Conservation (phyloP, 2,329 filamentous ascomycete species). For the Taxawa tesnikishii region DNA sequence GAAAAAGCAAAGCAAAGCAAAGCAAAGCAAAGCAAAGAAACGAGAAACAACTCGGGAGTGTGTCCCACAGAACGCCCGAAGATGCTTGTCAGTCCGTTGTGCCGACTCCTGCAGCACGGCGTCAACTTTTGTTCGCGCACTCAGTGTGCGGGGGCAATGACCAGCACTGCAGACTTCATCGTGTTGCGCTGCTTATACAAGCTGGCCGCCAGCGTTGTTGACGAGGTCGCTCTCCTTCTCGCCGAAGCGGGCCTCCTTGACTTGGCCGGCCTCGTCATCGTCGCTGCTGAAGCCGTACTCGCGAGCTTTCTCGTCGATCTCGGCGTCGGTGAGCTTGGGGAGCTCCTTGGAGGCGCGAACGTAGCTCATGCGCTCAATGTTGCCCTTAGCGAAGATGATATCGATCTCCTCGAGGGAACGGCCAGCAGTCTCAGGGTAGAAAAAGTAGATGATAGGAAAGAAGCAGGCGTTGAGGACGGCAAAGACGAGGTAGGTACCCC, state of each 20-base stretch:
- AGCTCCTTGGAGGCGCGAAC: constrained; percentile 24
- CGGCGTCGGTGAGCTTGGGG: constrained; percentile 19
- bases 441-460: constrained; percentile 47
- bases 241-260: constrained; percentile 10
- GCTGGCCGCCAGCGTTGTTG: constrained; percentile 7
- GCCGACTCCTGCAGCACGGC: too few relatives aligned
- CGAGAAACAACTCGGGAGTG: too few relatives aligned
- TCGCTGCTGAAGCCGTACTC: constrained; percentile 20
- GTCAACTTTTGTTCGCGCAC: too few relatives aligned
- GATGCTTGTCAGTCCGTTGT: too few relatives aligned
- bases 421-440: constrained; percentile 31
- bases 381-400: constrained; percentile 18
- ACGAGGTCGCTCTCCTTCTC: constrained; percentile 12
- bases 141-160: too few relatives aligned
- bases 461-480: constrained; percentile 39
- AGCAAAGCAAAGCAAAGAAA: too few relatives aligned
- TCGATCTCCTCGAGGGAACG: constrained; percentile 13
- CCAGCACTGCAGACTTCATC: too few relatives aligned
- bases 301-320: constrained; percentile 20
- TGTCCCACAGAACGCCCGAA: too few relatives aligned
- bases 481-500: constrained; percentile 35
- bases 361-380: constrained; percentile 19
- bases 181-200: constrained; percentile 8
- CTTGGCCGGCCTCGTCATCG: constrained; percentile 20
- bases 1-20: too few relatives aligned